phyloP scores from a whole-genome alignment of 495 filamentous ascomycete genomes.

The Penicillium antarcticum region DNA sequence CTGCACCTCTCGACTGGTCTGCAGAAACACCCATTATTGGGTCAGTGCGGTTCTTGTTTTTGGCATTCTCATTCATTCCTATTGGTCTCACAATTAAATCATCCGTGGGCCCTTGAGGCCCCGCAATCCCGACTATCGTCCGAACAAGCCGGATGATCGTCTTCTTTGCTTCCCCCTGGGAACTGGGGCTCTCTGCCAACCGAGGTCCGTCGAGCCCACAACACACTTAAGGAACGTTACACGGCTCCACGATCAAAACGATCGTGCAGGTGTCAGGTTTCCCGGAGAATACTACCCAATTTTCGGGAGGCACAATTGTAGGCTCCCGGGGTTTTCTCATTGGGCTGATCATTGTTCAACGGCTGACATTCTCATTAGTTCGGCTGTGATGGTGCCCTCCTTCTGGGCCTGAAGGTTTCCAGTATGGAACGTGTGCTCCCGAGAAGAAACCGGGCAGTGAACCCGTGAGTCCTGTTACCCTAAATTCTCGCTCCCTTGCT shows the following conservation, averaged over 20 bases:
- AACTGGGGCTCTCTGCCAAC: constrained; percentile 13
- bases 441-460: constrained; percentile 25
- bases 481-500: constrained; percentile 5
- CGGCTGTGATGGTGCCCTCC: constrained; percentile 21
- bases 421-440: constrained; percentile 31
- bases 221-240: constrained; percentile 10
- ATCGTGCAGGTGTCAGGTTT: constrained; percentile 8
- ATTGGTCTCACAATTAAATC: constrained; percentile 9
- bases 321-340: neutral
- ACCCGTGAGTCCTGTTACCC: constrained; percentile 20
- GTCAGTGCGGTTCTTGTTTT: constrained; percentile 6
- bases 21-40: neutral
- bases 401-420: constrained; percentile 23
- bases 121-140: constrained; percentile 7
- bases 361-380: constrained; percentile 8
- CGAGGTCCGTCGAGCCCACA: constrained; percentile 18
- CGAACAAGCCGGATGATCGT: constrained; percentile 13
- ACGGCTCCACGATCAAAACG: constrained; percentile 24
- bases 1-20: neutral
- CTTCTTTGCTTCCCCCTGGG: constrained; percentile 5
- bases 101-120: constrained; percentile 6
- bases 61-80: constrained; percentile 3
- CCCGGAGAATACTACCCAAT: constrained; percentile 17
- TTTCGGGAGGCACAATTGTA: constrained; percentile 15
- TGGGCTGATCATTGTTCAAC: constrained; percentile 9